These are phyloP conservation scores for Phylloporus sp. DNA, from an alignment of 768 basidiomycete genomes.

Conservation along the genomic window DNA sequence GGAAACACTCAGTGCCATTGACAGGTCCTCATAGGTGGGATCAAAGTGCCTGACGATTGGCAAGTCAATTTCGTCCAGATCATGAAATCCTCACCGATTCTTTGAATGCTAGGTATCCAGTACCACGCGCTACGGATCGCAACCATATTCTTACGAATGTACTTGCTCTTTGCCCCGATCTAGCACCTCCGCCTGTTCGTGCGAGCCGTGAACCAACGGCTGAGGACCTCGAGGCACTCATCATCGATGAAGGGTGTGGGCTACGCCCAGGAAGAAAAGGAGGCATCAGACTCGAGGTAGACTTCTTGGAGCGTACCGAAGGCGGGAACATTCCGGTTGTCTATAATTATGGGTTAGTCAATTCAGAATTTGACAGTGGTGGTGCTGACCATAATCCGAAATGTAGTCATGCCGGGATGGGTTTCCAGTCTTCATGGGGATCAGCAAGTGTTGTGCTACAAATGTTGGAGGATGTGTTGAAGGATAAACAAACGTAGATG, in stretches of 20 bases:
- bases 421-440: constrained; percentile 65
- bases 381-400: background rate
- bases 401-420: constrained; percentile 58
- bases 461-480: constrained; percentile 42
- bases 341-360: constrained; percentile 62
- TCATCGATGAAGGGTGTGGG: constrained; percentile 56
- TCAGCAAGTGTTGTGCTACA: constrained; percentile 48
- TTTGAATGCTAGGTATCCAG: constrained; percentile 49
- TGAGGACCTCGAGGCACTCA: constrained; percentile 46
- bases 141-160: constrained; percentile 51
- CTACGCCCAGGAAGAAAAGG: constrained; percentile 64
- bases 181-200: constrained; percentile 53
- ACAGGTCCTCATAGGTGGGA: constrained; percentile 60
- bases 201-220: constrained; percentile 42
- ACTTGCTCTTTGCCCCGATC: constrained; percentile 51
- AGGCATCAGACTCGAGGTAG: constrained; percentile 58
- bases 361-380: background rate
- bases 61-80: constrained; percentile 10
- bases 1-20: background rate
- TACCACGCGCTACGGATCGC: constrained; percentile 60
- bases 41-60: constrained; percentile 60
- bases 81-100: background rate
- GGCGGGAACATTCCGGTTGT: constrained; percentile 44
- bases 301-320: constrained; percentile 34
- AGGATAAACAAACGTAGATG: background rate